Conservation (phyloP, 2,329 filamentous ascomycete species). For the Colletotrichum sp. region DNA sequence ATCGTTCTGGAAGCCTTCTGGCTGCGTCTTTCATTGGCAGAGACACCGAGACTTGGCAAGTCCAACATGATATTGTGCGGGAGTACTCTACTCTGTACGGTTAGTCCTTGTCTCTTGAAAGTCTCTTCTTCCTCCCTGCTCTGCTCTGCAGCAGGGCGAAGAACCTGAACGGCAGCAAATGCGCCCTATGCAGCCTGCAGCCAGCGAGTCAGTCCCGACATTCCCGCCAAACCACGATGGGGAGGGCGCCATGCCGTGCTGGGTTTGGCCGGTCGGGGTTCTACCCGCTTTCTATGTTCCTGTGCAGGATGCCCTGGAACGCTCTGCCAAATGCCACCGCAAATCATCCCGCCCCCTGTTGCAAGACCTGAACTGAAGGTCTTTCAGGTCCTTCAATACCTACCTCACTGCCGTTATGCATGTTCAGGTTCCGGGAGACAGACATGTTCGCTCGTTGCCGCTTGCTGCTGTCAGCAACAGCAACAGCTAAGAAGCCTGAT, state of each 20-base stretch:
- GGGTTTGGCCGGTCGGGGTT: slow-evolving; percentile 6
- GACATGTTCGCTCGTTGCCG: neutral
- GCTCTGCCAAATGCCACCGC: neutral
- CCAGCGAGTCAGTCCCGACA: slow-evolving; percentile 8
- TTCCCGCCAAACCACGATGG: neutral
- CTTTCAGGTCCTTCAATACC: neutral
- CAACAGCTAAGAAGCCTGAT: neutral
- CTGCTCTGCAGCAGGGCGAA: neutral
- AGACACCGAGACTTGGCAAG: neutral
- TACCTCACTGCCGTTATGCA: neutral
- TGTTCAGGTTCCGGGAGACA: neutral
- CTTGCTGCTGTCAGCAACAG: neutral
- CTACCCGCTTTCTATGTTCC: slow-evolving; percentile 16
- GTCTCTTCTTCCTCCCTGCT: neutral
- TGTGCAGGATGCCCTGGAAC: neutral
- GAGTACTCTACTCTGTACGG: neutral
- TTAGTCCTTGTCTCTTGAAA: neutral
- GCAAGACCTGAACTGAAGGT: neutral
- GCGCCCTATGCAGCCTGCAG: neutral
- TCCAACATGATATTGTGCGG: neutral
- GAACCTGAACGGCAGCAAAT: neutral
- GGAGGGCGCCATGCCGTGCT: neutral
- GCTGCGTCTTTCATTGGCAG: neutral
- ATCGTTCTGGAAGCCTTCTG: neutral
- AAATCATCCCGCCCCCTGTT: slow-evolving; percentile 1